Evolutionary conservation across 2,329 filamentous ascomycete species (phyloP), one percentile per base, ranked within the genome.

Genomic region (Penicillium concentricum): DNA sequence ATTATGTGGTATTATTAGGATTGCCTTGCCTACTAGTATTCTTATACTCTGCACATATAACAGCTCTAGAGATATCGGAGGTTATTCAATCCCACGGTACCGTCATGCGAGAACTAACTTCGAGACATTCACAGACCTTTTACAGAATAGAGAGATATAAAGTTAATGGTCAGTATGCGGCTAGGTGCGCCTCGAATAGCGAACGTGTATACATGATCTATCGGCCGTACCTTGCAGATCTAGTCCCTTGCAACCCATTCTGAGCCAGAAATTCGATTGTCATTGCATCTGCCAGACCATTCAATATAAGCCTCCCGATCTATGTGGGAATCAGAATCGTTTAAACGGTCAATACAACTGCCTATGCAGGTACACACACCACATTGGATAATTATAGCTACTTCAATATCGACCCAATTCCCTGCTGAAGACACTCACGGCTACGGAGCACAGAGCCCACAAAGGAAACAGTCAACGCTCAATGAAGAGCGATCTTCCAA

Each of bases 171-270:
- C 18, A 32, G 16, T 20, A 39, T 34, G 47, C 39, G 41, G 35
- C n/a, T n/a, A 22, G 42, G 13, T 35, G 34, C 48, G 34, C 39
- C 16, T 18, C 12, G 13, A 43, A 52, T 22, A 13, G n/a, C 18
- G 6, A 34, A 16, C 28, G 30, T 51, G 9, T 35, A 35, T 35
- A 32, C 12, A 22, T 26, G 7, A 43, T 56, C 10, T 28, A 53
- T 48, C 30, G 8, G 18, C 2, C 48, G 49, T 42, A 22, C 54
- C 54, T 57, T 54, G 54, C 54, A 57, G 43, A 38, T 47, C 20
- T n/a, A 48, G 42, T 38, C 54, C 54, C 54, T 53, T 45, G 42
- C 48, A 56, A 45, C 44, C 5, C 16, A 24, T 34, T 26, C 18
- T 41, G 20, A 46, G 35, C 32, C 43, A 53, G 12, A 28, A 6